Evolutionary conservation across 805 yeast genomes (phyloP).

Genomic region (Candida pseudofarinosa): DNA sequence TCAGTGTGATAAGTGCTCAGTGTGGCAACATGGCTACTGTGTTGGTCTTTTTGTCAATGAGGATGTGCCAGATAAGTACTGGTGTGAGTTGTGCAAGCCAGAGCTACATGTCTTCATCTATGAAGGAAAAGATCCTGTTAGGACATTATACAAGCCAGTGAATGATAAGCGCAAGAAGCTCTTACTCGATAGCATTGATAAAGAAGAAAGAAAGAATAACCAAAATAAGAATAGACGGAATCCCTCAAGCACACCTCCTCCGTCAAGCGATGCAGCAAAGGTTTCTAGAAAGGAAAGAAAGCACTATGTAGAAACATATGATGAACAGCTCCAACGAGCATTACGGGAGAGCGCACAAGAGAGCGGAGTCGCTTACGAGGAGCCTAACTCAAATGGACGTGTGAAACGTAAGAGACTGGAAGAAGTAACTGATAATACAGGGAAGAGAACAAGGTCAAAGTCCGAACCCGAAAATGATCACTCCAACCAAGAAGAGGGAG

Average conservation of each 20-base stretch:
- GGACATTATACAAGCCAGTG: constrained; percentile 39
- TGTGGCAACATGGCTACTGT: constrained; percentile 98
- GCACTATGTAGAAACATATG: constrained; percentile 31
- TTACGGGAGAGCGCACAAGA: constrained; percentile 56
- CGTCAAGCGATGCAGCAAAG: constrained; percentile 7
- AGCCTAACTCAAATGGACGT: constrained; percentile 3
- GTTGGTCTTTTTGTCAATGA: constrained; percentile 76
- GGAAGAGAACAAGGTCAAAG: constrained; percentile 1
- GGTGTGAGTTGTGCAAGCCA: constrained; percentile 91
- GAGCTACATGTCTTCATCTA: constrained; percentile 61
- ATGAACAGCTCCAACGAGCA: constrained; percentile 45
- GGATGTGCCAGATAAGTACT: constrained; percentile 86
- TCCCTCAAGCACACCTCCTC: constrained; percentile 14
- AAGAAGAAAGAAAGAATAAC: constrained; percentile 5
- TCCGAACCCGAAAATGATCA: constrained; percentile 9
- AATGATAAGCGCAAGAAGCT: constrained; percentile 39
- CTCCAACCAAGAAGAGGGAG: constrained; percentile 9
- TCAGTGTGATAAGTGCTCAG: constrained; percentile 87
- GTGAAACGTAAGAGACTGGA: constrained; percentile 7
- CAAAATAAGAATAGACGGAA: constrained; percentile 19
- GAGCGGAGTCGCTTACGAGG: constrained; percentile 22
- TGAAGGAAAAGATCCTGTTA: constrained; percentile 18
- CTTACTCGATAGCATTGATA: constrained; percentile 18
- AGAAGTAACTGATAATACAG: constrained; percentile 11
- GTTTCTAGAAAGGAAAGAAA: constrained; percentile 27